These are phyloP conservation scores for Zygotorulaspora sp. DNA, from an alignment of 805 yeast genomes.

Conservation along the genomic window DNA sequence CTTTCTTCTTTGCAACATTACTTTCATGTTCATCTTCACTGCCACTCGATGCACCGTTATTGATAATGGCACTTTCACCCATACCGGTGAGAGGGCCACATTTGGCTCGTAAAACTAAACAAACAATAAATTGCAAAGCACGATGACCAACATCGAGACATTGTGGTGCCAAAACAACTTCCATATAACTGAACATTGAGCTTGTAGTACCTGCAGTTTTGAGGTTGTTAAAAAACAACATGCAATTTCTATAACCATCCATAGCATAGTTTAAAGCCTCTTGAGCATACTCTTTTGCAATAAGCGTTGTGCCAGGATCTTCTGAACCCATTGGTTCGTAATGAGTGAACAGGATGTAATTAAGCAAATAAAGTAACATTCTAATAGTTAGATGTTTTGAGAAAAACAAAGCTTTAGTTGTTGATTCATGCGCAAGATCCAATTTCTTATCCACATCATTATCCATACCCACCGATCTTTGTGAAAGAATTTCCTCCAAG, in stretches of 20 bases:
- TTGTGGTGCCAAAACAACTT: slow-evolving; percentile 46
- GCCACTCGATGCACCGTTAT: slow-evolving; percentile 17
- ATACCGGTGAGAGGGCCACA: slow-evolving; percentile 41
- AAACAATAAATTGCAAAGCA: slow-evolving; percentile 54
- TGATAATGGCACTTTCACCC: slow-evolving; percentile 29
- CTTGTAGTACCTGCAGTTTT: slow-evolving; percentile 36
- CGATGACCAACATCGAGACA: slow-evolving; percentile 52
- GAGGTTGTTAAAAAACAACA: slow-evolving; percentile 39
- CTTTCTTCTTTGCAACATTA: slow-evolving; percentile 17
- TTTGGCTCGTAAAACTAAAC: slow-evolving; percentile 46
- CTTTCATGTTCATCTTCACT: slow-evolving; percentile 30
- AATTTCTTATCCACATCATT: slow-evolving; percentile 31
- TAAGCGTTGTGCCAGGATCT: slow-evolving; percentile 32
- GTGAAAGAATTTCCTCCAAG: slow-evolving; percentile 28
- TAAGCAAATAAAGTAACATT: slow-evolving; percentile 47
- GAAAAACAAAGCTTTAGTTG: slow-evolving; percentile 39
- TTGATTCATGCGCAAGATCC: slow-evolving; percentile 39
- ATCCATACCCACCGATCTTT: slow-evolving; percentile 12
- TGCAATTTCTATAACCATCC: slow-evolving; percentile 42
- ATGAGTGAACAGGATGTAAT: slow-evolving; percentile 45
- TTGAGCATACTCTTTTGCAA: slow-evolving; percentile 41
- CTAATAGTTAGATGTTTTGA: slow-evolving; percentile 40
- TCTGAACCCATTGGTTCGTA: slow-evolving; percentile 41
- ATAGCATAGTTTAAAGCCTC: slow-evolving; percentile 40
- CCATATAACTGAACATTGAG: slow-evolving; percentile 38